phyloP scores from a whole-genome alignment of 1,139 yeast genomes.

The Blastobotrys apis region DNA sequence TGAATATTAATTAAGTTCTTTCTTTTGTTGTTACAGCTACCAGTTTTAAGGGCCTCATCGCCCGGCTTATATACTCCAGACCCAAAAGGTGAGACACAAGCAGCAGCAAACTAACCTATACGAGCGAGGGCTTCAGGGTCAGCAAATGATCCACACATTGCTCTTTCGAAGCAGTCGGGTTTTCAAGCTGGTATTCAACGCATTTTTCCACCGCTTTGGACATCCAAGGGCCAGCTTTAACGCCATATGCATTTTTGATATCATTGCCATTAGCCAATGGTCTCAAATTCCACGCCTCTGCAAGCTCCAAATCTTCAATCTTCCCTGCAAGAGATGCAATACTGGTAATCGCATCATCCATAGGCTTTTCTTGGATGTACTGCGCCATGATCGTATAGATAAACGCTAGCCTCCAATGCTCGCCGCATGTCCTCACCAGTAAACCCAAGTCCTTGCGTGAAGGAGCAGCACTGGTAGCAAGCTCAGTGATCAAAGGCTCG shows the following conservation, averaged over 20 bases:
- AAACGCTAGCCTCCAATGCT: conserved; percentile 47
- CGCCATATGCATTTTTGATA: conserved; percentile 46
- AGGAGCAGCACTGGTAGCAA: conserved; percentile 22
- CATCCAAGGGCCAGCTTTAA: conserved; percentile 87
- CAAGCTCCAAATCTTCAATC: conserved; percentile 24
- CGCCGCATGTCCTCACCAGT: conserved; percentile 52
- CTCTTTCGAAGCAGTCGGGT: conserved; percentile 51
- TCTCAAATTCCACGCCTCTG: conserved; percentile 32
- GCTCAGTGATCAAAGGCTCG: conserved; percentile 30
- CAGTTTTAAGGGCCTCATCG: too few species aligned
- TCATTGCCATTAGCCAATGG: conserved; percentile 58
- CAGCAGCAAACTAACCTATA: too few species aligned
- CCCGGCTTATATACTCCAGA: too few species aligned
- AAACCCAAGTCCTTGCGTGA: conserved; percentile 58
- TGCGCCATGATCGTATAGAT: conserved; percentile 22
- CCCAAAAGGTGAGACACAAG: too few species aligned
- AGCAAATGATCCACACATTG: conserved; percentile 35
- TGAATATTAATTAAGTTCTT: too few species aligned
- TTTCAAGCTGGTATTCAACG: conserved; percentile 68
- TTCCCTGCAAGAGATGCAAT: conserved; percentile 20
- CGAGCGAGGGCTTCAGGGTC: too few species aligned
- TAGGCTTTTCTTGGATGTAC: not conserved
- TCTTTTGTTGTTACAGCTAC: too few species aligned
- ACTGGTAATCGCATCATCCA: conserved; percentile 7
- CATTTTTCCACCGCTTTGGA: conserved; percentile 50